Percentiles rank a stretch among this genome's conserved stretches.
Evolutionary conservation across 768 basidiomycete genomes (phyloP).

Genomic region (Chalciporus chontae): DNA sequence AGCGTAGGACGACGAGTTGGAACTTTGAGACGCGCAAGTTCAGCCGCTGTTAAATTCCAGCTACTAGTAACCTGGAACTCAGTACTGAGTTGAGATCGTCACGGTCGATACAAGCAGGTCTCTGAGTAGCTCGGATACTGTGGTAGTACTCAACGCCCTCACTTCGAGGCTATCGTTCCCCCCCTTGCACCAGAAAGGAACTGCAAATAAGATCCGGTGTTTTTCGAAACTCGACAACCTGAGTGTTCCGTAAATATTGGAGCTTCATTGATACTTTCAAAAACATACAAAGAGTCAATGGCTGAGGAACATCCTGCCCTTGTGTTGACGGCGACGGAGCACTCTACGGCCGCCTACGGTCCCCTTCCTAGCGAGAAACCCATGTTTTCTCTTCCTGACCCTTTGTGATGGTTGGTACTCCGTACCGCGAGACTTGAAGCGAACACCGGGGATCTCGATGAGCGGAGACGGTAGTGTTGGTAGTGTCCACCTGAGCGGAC

Average conservation of each 20-base stretch:
- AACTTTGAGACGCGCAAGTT: too few relatives aligned
- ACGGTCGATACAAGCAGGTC: too few relatives aligned
- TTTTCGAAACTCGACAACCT: background rate
- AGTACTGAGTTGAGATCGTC: too few relatives aligned
- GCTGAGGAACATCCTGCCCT: slow-evolving; percentile 75
- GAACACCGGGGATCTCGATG: slow-evolving; percentile 27
- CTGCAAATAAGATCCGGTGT: background rate
- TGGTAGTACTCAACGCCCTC: background rate
- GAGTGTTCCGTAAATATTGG: background rate
- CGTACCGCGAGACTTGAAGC: slow-evolving; percentile 70
- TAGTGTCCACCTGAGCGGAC: slow-evolving; percentile 19
- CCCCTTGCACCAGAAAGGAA: background rate
- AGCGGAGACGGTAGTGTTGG: slow-evolving; percentile 20
- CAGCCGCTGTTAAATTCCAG: too few relatives aligned
- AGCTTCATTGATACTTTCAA: background rate
- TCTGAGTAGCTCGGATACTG: background rate
- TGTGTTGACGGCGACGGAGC: slow-evolving; percentile 63
- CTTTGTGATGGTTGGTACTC: slow-evolving; percentile 97
- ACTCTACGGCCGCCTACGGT: slow-evolving; percentile 69
- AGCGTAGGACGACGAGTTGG: too few relatives aligned
- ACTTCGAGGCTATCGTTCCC: background rate
- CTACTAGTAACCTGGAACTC: too few relatives aligned
- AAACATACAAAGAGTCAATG: slow-evolving; percentile 49
- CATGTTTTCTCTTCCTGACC: slow-evolving; percentile 88
- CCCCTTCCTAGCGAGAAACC: slow-evolving; percentile 78